phyloP scores from a whole-genome alignment of 768 basidiomycete genomes.

The Termitomyces sp. region DNA sequence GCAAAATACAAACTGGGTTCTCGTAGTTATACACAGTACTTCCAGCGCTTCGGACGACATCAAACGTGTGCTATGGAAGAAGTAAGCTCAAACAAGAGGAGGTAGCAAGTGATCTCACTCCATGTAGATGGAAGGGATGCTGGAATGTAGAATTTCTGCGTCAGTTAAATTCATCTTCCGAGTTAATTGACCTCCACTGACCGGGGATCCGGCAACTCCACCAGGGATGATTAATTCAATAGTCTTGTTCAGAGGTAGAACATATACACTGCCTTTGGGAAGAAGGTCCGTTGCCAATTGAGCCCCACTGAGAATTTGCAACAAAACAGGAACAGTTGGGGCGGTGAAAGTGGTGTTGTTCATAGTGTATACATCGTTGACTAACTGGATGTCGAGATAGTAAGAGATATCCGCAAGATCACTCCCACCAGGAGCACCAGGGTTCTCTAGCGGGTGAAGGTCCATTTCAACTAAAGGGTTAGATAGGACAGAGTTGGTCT shows the following conservation, averaged over 20 bases:
- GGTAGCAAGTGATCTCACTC: conserved; percentile 15
- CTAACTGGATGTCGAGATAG: background rate
- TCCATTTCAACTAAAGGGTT: background rate
- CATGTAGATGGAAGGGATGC: conserved; percentile 30
- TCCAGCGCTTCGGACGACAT: conserved; percentile 34
- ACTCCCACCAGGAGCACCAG: background rate
- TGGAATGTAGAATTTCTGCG: background rate
- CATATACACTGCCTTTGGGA: conserved; percentile 37
- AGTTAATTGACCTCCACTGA: conserved; percentile 6
- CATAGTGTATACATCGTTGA: background rate
- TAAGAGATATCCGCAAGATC: background rate
- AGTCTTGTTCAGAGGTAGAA: conserved; percentile 40
- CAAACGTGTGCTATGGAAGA: conserved; percentile 31
- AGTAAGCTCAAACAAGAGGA: background rate
- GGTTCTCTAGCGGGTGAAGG: background rate
- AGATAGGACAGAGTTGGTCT: background rate
- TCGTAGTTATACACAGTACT: conserved; percentile 32
- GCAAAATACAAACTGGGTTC: conserved; percentile 36
- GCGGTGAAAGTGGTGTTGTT: background rate
- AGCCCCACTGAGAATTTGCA: conserved; percentile 4
- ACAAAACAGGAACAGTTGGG: conserved; percentile 4
- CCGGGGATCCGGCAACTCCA: conserved; percentile 29
- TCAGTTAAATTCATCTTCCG: conserved; percentile 7
- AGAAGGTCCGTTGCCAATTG: conserved; percentile 23
- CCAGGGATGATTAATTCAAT: conserved; percentile 45